phyloP scores from a whole-genome alignment of 305 asterid genomes.

The Fraxinus platypoda region DNA sequence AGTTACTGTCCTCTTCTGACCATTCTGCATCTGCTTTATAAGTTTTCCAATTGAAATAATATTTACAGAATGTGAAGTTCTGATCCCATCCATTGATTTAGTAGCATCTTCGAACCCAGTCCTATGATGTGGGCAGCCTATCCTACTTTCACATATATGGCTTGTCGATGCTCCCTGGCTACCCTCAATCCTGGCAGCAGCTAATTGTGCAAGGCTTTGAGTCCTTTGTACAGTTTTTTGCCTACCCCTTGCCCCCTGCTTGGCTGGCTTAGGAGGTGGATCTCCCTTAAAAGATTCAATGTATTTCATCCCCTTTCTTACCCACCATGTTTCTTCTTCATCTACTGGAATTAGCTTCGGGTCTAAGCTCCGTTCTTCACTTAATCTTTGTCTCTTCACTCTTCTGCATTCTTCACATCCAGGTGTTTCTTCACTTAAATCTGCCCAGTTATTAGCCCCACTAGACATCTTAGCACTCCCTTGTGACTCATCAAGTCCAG shows the following conservation, averaged over 20 bases:
- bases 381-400: constrained; percentile 71
- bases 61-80: constrained; percentile 49
- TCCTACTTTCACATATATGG: constrained; percentile 83
- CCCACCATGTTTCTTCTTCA: constrained; percentile 93
- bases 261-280: constrained; percentile 83
- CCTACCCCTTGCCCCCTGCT: constrained; percentile 79
- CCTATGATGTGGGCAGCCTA: constrained; percentile 78
- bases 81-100: constrained; percentile 50
- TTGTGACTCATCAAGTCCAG: constrained; percentile 58
- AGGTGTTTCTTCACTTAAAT: constrained; percentile 64
- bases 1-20: constrained; percentile 65
- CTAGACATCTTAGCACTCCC: constrained; percentile 46
- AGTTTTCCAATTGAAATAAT: constrained; percentile 62
- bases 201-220: constrained; percentile 92
- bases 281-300: constrained; percentile 67
- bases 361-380: constrained; percentile 62
- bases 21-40: constrained; percentile 69
- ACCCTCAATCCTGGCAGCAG: constrained; percentile 93
- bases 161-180: constrained; percentile 99
- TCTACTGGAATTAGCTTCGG: constrained; percentile 51
- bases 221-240: constrained; percentile 91
- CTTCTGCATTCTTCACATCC: constrained; percentile 97
- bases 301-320: constrained; percentile 67
- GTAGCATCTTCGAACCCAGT: constrained; percentile 54
- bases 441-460: constrained; percentile 44